phyloP scores from a whole-genome alignment of 2,329 filamentous ascomycete species.

The Aspergillus neoniger region DNA sequence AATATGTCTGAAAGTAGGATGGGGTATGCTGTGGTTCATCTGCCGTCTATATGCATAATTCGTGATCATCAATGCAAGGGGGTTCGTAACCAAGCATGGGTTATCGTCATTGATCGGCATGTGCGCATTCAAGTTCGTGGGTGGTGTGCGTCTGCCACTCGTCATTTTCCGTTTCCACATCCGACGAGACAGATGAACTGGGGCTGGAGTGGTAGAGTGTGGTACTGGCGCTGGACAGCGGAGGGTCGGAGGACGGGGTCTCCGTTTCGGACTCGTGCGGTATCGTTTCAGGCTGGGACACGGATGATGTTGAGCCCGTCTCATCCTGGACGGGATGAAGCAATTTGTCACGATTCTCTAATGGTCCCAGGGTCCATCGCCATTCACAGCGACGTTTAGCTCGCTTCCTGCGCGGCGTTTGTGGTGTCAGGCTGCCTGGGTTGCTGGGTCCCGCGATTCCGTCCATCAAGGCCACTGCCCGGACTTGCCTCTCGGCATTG shows the following conservation, averaged over 20 bases:
- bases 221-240: slow-evolving; percentile 7
- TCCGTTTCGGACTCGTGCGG: slow-evolving; percentile 8
- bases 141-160: slow-evolving; percentile 9
- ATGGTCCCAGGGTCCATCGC: slow-evolving; percentile 59
- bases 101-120: slow-evolving; percentile 11
- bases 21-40: neutral
- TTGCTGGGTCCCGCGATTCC: slow-evolving; percentile 48
- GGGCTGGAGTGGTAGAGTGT: slow-evolving; percentile 12
- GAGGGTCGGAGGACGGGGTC: slow-evolving; percentile 6
- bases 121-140: slow-evolving; percentile 13
- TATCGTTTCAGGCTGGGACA: slow-evolving; percentile 5
- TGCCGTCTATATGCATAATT: slow-evolving; percentile 22
- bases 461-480: slow-evolving; percentile 43
- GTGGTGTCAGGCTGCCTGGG: slow-evolving; percentile 44
- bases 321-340: slow-evolving; percentile 7
- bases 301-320: neutral
- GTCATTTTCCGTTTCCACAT: slow-evolving; percentile 2
- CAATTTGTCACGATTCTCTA: slow-evolving; percentile 25
- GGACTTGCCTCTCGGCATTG: slow-evolving; percentile 39
- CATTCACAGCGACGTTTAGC: slow-evolving; percentile 57
- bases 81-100: slow-evolving; percentile 1
- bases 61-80: slow-evolving; percentile 17
- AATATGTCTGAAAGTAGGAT: neutral
- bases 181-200: slow-evolving; percentile 11
- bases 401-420: slow-evolving; percentile 56